These are phyloP conservation scores for Ganoderma lucidum DNA, from an alignment of 1,284 basidiomycete genomes.

Conservation along the genomic window DNA sequence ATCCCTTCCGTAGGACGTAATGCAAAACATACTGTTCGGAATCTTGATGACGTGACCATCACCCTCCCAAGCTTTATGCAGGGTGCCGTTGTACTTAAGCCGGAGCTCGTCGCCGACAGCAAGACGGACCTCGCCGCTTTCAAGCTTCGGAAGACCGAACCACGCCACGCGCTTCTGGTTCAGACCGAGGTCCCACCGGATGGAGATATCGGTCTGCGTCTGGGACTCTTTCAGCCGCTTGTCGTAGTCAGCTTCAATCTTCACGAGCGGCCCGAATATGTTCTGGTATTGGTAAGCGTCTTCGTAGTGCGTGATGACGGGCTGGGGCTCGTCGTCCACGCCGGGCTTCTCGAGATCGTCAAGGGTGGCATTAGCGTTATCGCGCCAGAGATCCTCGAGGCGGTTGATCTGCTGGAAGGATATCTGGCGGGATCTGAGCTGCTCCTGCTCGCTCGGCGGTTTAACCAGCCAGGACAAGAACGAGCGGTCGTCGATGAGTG, in stretches of 20 bases:
- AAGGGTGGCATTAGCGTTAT: conserved; percentile 92
- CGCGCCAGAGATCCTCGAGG: conserved; percentile 98
- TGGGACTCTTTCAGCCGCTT: conserved; percentile 98
- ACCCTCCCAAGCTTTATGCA: conserved; percentile 95
- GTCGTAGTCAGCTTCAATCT: conserved; percentile 99
- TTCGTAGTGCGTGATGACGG: conserved; percentile 91
- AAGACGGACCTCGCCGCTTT: conserved; percentile 96
- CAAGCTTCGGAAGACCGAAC: conserved; percentile 95
- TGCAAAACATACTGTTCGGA: conserved; percentile 85
- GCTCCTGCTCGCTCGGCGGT: conserved; percentile 94
- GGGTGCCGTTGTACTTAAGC: conserved; percentile 88
- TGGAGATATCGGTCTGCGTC: conserved; percentile 95
- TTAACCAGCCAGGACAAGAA: conserved; percentile 99
- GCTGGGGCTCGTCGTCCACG: conserved; percentile 95
- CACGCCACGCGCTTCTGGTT: conserved; percentile 98
- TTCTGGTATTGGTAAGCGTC: conserved; percentile 99
- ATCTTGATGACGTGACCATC: conserved; percentile 99
- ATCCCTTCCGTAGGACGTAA: conserved; percentile 4
- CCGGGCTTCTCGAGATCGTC: conserved; percentile 98
- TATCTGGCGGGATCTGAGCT: conserved; percentile 94
- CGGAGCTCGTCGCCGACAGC: conserved; percentile 97
- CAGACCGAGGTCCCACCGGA: conserved; percentile 97
- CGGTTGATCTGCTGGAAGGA: conserved; percentile 97
- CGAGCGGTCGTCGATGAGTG: conserved; percentile 96
- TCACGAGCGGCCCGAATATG: conserved; percentile 98